A percentile compares a stretch with the other conserved stretches of the same genome.
Evolutionary conservation across 2,329 filamentous ascomycete species (phyloP).

Genomic region (Conoideocrella luteorostrata): DNA sequence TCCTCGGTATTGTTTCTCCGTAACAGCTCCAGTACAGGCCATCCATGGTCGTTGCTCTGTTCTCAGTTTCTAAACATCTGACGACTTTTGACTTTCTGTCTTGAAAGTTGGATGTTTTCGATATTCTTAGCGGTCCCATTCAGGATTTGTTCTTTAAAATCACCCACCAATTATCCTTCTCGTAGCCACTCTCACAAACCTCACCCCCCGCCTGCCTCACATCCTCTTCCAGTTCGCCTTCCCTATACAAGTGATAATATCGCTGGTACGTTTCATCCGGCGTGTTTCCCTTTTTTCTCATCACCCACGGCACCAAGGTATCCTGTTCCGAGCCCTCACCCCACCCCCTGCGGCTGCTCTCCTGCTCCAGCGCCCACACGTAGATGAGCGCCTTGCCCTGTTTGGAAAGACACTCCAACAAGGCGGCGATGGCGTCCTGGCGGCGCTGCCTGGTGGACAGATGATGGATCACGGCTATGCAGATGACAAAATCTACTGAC

Average conservation of each 20-base stretch:
- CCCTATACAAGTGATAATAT: slow-evolving; percentile 89
- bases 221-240: slow-evolving; percentile 81
- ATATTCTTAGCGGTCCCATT: background rate
- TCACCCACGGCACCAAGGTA: slow-evolving; percentile 92
- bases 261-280: slow-evolving; percentile 64
- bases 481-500: slow-evolving; percentile 75
- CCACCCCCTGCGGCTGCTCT: slow-evolving; percentile 80
- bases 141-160: slow-evolving; percentile 38
- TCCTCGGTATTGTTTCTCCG: too few relatives aligned
- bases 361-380: slow-evolving; percentile 95
- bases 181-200: slow-evolving; percentile 78
- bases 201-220: slow-evolving; percentile 66
- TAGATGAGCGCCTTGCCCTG: slow-evolving; percentile 75
- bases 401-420: slow-evolving; percentile 59
- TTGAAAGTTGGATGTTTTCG: background rate
- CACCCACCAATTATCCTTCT: slow-evolving; percentile 98
- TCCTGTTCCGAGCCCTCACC: slow-evolving; percentile 78
- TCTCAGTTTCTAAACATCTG: too few relatives aligned
- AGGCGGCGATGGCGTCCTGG: slow-evolving; percentile 61
- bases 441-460: slow-evolving; percentile 72
- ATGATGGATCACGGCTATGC: slow-evolving; percentile 91
- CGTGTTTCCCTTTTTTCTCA: slow-evolving; percentile 34
- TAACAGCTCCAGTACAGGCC: too few relatives aligned
- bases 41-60: too few relatives aligned
- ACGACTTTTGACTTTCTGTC: too few relatives aligned